Evolutionary conservation across 345 rosid species (phyloP).

Genomic region (Cardamine occulta): DNA sequence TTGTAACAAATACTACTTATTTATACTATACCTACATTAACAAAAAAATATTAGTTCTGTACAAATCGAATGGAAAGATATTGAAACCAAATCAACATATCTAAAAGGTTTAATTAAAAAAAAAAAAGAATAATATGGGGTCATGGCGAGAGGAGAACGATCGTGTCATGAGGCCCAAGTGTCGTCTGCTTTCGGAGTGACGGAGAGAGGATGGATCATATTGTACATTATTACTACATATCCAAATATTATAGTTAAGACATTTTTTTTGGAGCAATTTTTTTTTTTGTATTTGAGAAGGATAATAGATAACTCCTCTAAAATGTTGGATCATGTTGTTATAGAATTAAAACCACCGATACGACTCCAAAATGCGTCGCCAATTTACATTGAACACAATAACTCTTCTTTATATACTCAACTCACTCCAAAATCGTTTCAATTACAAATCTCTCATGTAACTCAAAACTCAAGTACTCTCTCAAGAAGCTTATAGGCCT

Average conservation of each 20-base stretch:
- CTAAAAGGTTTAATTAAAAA: too few relatives aligned
- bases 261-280: neutral
- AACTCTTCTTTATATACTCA: slow-evolving; percentile 23
- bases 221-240: neutral
- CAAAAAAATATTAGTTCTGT: neutral
- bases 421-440: slow-evolving; percentile 37
- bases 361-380: neutral
- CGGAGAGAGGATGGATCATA: neutral
- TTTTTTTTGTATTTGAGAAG: neutral
- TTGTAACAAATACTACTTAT: neutral
- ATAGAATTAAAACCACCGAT: neutral
- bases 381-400: too few relatives aligned
- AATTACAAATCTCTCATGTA: slow-evolving; percentile 22
- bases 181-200: neutral
- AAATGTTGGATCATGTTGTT: neutral
- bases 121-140: neutral
- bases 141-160: neutral
- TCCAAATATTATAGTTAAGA: neutral
- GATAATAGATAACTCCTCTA: neutral
- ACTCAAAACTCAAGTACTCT: slow-evolving; percentile 19
- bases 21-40: neutral
- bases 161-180: neutral
- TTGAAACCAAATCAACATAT: too few relatives aligned
- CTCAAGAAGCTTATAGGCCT: neutral
- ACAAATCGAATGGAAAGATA: neutral